Percentiles rank a stretch among this genome's conserved stretches.
These are phyloP conservation scores for Pseudogymnoascus sp. DNA, from an alignment of 2,329 filamentous ascomycete genomes.

Conservation along the genomic window DNA sequence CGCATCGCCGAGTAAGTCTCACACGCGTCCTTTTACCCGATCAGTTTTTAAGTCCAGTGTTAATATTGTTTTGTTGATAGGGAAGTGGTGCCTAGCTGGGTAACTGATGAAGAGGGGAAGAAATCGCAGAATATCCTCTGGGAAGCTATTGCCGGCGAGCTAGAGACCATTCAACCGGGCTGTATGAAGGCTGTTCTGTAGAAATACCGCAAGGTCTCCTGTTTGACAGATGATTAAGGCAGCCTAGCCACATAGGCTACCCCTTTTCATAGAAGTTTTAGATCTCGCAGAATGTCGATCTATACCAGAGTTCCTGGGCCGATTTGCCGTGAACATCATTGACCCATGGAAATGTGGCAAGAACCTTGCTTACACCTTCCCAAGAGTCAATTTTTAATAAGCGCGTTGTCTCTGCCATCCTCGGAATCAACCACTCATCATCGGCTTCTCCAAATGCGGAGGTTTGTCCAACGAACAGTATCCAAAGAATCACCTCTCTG, in stretches of 20 bases:
- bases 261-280: not conserved
- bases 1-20: conserved; percentile 14
- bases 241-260: not conserved
- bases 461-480: conserved; percentile 15
- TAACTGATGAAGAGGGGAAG: conserved; percentile 20
- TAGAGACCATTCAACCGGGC: conserved; percentile 25
- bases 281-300: not conserved
- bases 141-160: conserved; percentile 22
- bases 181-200: conserved; percentile 18
- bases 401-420: conserved; percentile 9
- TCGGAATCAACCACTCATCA: conserved; percentile 11
- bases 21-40: not conserved
- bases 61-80: conserved; percentile 2
- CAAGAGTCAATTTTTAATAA: conserved; percentile 13
- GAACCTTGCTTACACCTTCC: conserved; percentile 12
- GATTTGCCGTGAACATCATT: conserved; percentile 16
- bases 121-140: conserved; percentile 23
- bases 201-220: not conserved
- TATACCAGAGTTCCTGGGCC: conserved; percentile 2
- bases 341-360: conserved; percentile 23
- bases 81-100: conserved; percentile 11
- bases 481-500: conserved; percentile 19
- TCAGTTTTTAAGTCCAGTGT: not conserved
- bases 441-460: conserved; percentile 9
- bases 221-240: not conserved